Conservation (phyloP, 2,329 filamentous ascomycete genomes). For the Fusarium tanahbumbuense region DNA sequence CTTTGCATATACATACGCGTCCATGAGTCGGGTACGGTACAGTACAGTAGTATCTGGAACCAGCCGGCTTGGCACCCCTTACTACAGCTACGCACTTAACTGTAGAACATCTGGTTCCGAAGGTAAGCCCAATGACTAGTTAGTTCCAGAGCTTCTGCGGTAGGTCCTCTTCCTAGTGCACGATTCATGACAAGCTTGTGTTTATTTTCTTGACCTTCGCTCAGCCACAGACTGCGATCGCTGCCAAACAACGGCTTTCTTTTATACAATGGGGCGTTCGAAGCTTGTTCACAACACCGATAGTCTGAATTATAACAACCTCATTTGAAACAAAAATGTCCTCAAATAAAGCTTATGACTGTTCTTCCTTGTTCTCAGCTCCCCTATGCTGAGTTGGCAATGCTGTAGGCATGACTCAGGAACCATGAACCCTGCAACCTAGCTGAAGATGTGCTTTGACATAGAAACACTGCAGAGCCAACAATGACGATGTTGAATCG, state of each 20-base stretch:
- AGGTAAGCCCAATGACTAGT: conserved; percentile 2
- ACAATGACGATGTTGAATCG: neutral
- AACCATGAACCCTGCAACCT: conserved; percentile 19
- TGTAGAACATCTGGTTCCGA: conserved; percentile 8
- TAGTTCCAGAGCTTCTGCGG: conserved; percentile 15
- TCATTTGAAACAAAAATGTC: neutral
- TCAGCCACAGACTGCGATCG: neutral
- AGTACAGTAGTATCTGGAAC: conserved; percentile 8
- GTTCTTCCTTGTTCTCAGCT: neutral
- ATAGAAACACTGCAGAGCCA: neutral
- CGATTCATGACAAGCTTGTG: conserved; percentile 29
- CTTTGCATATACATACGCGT: conserved; percentile 1
- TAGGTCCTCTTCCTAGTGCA: conserved; percentile 16
- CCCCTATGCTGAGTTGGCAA: neutral
- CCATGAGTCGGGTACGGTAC: conserved; percentile 27
- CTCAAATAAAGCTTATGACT: neutral
- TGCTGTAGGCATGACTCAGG: conserved; percentile 15
- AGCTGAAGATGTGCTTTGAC: conserved; percentile 23
- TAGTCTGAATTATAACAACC: neutral
- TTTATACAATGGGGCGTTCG: neutral
- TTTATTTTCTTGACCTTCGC: conserved; percentile 11
- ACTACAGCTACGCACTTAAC: conserved; percentile 3
- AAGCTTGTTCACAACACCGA: neutral
- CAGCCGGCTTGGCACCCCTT: conserved; percentile 35
- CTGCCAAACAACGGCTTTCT: neutral